Conservation (phyloP, 768 basidiomycete genomes). For the Stropharia rugosoannulata region DNA sequence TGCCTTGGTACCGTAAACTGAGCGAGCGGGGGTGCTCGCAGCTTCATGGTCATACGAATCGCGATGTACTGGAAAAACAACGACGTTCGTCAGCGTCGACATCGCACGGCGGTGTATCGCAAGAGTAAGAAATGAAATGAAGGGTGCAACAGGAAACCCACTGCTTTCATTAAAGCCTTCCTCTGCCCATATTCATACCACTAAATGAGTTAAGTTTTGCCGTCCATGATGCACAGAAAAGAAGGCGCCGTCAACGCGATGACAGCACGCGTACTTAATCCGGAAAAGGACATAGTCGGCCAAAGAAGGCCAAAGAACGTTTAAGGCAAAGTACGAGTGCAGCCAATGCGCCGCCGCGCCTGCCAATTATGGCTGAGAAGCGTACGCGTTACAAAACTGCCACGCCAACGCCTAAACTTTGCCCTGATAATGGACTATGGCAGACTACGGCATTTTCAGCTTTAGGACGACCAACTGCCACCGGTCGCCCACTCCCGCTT, state of each 20-base stretch:
- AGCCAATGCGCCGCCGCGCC: neutral
- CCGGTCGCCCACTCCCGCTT: too few relatives aligned
- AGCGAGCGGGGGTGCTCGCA: neutral
- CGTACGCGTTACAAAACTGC: too few relatives aligned
- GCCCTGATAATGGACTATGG: too few relatives aligned
- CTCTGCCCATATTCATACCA: too few relatives aligned
- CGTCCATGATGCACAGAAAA: neutral
- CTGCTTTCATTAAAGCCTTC: too few relatives aligned
- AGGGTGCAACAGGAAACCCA: neutral
- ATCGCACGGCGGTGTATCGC: neutral
- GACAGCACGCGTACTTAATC: neutral
- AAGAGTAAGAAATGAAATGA: neutral
- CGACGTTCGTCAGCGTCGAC: conserved; percentile 14
- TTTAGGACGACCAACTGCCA: too few relatives aligned
- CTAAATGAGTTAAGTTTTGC: too few relatives aligned
- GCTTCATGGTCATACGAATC: neutral
- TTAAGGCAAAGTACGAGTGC: neutral
- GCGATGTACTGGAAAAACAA: conserved; percentile 20
- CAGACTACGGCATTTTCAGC: too few relatives aligned
- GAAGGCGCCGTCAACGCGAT: neutral
- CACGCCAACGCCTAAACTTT: too few relatives aligned
- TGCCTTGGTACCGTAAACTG: neutral
- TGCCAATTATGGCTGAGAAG: neutral
- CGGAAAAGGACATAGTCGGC: neutral
- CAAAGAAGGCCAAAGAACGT: too few relatives aligned